A percentile compares a stretch with the other conserved stretches of the same genome.
phyloP scores from a whole-genome alignment of 805 yeast genomes.

The Danielozyma ontarioensis region DNA sequence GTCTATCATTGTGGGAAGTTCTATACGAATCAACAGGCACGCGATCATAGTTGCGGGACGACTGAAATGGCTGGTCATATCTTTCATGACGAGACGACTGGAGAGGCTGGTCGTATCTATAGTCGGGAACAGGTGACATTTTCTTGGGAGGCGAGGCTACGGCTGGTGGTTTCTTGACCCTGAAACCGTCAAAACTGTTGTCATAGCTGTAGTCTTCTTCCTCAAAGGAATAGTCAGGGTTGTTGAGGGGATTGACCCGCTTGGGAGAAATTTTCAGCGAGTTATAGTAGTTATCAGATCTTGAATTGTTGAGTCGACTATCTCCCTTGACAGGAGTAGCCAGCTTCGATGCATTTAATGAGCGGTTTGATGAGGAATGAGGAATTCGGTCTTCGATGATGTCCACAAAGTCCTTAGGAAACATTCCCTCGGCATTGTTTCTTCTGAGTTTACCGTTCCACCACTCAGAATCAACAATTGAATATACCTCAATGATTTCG shows the following conservation, averaged over 20 bases:
- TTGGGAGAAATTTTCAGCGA: constrained; percentile 7
- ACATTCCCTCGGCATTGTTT: constrained; percentile 77
- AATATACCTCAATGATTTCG: constrained; percentile 79
- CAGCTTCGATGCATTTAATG: constrained; percentile 9
- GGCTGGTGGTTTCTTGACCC: constrained; percentile 3
- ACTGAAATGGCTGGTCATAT: neutral
- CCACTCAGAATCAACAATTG: constrained; percentile 84
- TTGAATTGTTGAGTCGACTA: constrained; percentile 1
- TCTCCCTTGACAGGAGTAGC: constrained; percentile 7
- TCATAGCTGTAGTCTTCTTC: constrained; percentile 19
- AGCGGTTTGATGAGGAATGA: constrained; percentile 12
- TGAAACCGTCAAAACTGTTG: constrained; percentile 9
- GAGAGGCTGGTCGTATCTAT: neutral
- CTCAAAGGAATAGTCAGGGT: constrained; percentile 12
- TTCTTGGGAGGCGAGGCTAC: too few relatives aligned
- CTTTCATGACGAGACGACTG: too few relatives aligned
- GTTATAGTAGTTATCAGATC: neutral
- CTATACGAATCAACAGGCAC: too few relatives aligned
- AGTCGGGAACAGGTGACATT: neutral
- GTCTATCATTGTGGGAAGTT: too few relatives aligned
- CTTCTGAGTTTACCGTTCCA: constrained; percentile 81
- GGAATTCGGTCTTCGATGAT: constrained; percentile 33
- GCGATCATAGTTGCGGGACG: neutral
- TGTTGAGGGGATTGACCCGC: constrained; percentile 2
- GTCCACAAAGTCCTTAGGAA: constrained; percentile 83